Evolutionary conservation across 73 alveolate genomes (phyloP).

Genomic region (Tetrahymena elliotti): DNA sequence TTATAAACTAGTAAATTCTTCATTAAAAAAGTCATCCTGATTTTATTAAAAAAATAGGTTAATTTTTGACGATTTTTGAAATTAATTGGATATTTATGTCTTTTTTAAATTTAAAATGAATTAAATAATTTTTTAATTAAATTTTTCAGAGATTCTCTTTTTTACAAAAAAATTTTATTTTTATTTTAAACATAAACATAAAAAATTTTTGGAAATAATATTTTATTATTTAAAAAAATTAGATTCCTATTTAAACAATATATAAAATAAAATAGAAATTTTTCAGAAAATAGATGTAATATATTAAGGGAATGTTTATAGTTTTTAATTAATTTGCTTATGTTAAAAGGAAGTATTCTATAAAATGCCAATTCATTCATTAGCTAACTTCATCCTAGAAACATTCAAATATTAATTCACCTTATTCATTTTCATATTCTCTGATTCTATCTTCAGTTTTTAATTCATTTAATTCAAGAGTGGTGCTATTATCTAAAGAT

Average conservation of each 20-base stretch:
- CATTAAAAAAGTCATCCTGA: neutral
- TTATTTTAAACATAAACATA: no score
- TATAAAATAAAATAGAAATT: neutral
- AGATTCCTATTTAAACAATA: no score
- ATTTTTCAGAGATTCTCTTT: no score
- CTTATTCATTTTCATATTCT: slow-evolving; percentile 83
- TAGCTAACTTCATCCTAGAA: slow-evolving; percentile 93
- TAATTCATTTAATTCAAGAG: slow-evolving; percentile 79
- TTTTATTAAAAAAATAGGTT: neutral
- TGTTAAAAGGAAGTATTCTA: neutral
- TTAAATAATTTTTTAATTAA: no score
- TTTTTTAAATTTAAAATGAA: no score
- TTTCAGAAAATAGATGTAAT: neutral
- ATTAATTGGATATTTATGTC: neutral
- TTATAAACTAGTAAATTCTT: no score
- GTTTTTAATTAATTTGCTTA: no score
- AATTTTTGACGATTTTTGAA: neutral
- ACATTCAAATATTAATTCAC: slow-evolving; percentile 90
- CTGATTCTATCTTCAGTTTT: slow-evolving; percentile 79
- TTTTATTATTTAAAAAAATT: no score
- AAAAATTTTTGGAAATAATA: no score
- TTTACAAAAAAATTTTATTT: no score
- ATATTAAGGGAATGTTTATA: neutral
- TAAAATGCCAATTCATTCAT: neutral
- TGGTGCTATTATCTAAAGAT: slow-evolving; percentile 69